Conservation (phyloP, 2,329 filamentous ascomycete genomes). For the Phialophora macrospora region DNA sequence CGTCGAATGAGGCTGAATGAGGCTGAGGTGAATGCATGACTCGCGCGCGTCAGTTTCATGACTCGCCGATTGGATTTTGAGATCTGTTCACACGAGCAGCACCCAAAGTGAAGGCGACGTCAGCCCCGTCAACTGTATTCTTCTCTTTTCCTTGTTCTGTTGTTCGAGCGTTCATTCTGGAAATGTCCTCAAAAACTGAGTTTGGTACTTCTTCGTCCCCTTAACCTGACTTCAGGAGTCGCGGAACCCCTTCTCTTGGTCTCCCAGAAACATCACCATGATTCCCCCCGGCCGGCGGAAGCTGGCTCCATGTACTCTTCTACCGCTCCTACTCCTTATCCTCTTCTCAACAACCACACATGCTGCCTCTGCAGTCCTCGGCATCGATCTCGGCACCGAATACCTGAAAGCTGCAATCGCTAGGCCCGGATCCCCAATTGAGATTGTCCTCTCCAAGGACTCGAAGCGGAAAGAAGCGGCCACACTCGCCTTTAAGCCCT, state of each 20-base stretch:
- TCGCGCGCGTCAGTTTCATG: slow-evolving; percentile 8
- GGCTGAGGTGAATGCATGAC: neutral
- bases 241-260: neutral
- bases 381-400: slow-evolving; percentile 92
- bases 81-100: slow-evolving; percentile 20
- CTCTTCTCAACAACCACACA: slow-evolving; percentile 62
- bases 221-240: slow-evolving; percentile 3
- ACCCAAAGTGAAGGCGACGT: slow-evolving; percentile 12
- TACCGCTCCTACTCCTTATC: slow-evolving; percentile 58
- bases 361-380: slow-evolving; percentile 77
- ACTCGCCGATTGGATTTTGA: slow-evolving; percentile 10
- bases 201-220: neutral
- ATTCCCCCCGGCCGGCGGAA: slow-evolving; percentile 53
- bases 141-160: neutral
- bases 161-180: slow-evolving; percentile 9
- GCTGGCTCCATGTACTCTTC: slow-evolving; percentile 49
- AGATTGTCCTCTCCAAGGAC: slow-evolving; percentile 97
- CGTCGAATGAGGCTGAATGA: neutral
- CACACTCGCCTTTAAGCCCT: slow-evolving; percentile 90
- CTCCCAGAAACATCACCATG: slow-evolving; percentile 44
- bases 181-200: slow-evolving; percentile 19
- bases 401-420: slow-evolving; percentile 96
- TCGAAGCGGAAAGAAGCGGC: slow-evolving; percentile 94
- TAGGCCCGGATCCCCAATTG: slow-evolving; percentile 94
- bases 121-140: neutral